phyloP scores from a whole-genome alignment of 352 stramenopile genomes.

The Phytophthora ramorum region DNA sequence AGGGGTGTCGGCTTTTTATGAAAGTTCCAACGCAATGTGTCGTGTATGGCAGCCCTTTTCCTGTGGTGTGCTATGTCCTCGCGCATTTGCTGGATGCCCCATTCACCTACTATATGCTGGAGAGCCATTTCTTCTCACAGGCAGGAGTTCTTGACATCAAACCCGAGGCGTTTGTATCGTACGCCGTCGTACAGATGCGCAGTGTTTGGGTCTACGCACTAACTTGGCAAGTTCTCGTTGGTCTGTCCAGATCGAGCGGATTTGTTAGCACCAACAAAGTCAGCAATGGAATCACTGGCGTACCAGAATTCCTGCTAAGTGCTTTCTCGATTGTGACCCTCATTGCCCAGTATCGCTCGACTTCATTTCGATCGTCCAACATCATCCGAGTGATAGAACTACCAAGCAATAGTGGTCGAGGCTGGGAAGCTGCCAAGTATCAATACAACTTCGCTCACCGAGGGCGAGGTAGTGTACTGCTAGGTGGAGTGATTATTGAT shows the following conservation, averaged over 20 bases:
- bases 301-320: constrained; percentile 46
- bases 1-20: constrained; percentile 36
- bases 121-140: constrained; percentile 38
- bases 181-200: constrained; percentile 54
- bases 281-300: constrained; percentile 27
- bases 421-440: constrained; percentile 16
- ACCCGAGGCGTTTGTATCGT: constrained; percentile 25
- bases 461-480: constrained; percentile 14
- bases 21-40: constrained; percentile 58
- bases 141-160: constrained; percentile 34
- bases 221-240: constrained; percentile 26
- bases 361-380: constrained; percentile 20
- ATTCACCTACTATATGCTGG: constrained; percentile 42
- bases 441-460: constrained; percentile 14
- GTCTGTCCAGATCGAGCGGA: constrained; percentile 7
- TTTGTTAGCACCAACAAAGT: neutral
- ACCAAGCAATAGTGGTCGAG: constrained; percentile 5
- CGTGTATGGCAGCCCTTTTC: constrained; percentile 53
- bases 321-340: constrained; percentile 38
- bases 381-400: constrained; percentile 17
- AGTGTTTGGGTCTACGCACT: constrained; percentile 50
- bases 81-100: constrained; percentile 55
- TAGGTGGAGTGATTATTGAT: constrained; percentile 33
- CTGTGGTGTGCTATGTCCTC: constrained; percentile 46
- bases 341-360: constrained; percentile 40